Conservation (phyloP, 2,329 filamentous ascomycete species). For the Pestalotiopsis sp. region DNA sequence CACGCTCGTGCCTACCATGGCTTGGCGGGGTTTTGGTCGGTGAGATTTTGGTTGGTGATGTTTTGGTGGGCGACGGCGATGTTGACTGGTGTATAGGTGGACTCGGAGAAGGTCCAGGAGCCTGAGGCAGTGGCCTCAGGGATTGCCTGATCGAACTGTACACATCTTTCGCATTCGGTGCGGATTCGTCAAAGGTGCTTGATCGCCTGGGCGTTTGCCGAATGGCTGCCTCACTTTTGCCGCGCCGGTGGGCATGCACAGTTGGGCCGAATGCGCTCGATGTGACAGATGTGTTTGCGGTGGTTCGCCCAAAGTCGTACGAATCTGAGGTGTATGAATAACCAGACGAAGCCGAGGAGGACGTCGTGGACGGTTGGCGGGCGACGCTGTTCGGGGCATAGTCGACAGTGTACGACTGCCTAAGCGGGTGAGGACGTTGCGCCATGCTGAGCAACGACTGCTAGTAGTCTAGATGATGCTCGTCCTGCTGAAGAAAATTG, state of each 20-base stretch:
- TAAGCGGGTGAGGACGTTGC: conserved; percentile 59
- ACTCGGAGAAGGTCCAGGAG: conserved; percentile 59
- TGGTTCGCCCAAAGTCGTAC: conserved; percentile 63
- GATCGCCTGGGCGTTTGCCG: conserved; percentile 53
- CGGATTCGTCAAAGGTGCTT: conserved; percentile 46
- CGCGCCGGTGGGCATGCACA: conserved; percentile 66
- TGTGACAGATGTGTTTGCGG: conserved; percentile 73
- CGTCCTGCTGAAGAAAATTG: conserved; percentile 26
- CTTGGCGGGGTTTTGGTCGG: conserved; percentile 35
- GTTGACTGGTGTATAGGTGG: conserved; percentile 30
- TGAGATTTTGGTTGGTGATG: conserved; percentile 20
- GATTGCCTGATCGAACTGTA: conserved; percentile 77
- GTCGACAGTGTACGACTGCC: conserved; percentile 51
- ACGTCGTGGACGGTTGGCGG: conserved; percentile 70
- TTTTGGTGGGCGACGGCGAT: conserved; percentile 24
- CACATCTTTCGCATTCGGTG: conserved; percentile 59
- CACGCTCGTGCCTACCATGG: conserved; percentile 53
- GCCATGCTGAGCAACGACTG: conserved; percentile 48
- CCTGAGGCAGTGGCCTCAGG: conserved; percentile 72
- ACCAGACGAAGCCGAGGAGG: conserved; percentile 71
- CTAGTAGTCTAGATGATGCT: conserved; percentile 23
- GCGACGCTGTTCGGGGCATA: conserved; percentile 44
- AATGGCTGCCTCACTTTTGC: conserved; percentile 70
- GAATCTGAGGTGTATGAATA: conserved; percentile 59
- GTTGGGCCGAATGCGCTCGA: conserved; percentile 52